Percentiles rank a stretch among this genome's conserved stretches.
Conservation (phyloP, 208 protist genomes). For the Crithidia mellificae region DNA sequence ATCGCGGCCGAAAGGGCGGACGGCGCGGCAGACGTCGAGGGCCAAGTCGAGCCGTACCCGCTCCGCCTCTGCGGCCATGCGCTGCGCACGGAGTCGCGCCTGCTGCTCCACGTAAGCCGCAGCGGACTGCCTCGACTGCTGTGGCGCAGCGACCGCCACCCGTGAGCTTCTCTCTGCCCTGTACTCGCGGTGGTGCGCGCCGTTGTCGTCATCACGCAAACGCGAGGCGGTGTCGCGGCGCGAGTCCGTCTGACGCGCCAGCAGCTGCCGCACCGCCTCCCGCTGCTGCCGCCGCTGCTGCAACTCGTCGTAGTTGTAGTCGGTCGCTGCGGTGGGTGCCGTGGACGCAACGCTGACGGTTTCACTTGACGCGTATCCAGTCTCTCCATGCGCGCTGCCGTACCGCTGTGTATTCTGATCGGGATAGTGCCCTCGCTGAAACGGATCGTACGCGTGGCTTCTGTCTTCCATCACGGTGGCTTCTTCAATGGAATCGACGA, state of each 20-base stretch:
- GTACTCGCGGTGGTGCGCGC: no score
- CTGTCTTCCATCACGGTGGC: neutral
- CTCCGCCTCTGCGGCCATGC: slow-evolving; percentile 28
- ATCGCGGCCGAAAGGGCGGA: slow-evolving; percentile 50
- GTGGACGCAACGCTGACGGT: neutral
- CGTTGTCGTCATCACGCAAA: neutral
- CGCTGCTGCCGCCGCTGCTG: slow-evolving; percentile 11
- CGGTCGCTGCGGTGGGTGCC: neutral
- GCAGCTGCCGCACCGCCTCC: slow-evolving; percentile 15
- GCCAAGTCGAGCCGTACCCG: slow-evolving; percentile 30
- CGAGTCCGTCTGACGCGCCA: slow-evolving; percentile 20
- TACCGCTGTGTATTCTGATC: neutral
- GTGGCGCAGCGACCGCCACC: neutral
- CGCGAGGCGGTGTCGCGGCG: neutral
- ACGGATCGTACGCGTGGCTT: neutral
- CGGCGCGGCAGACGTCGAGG: slow-evolving; percentile 47
- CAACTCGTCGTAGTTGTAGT: slow-evolving; percentile 3
- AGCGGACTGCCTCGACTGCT: neutral
- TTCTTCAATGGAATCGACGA: slow-evolving; percentile 16
- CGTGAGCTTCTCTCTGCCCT: no score
- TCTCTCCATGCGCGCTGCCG: neutral
- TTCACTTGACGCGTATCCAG: neutral
- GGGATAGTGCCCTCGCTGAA: neutral
- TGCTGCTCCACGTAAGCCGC: slow-evolving; percentile 13
- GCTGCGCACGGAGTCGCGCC: slow-evolving; percentile 19